Percentiles rank a stretch among this genome's conserved stretches.
These are phyloP conservation scores for Cercospora zeina DNA, from an alignment of 2,329 filamentous ascomycete species.

Conservation along the genomic window DNA sequence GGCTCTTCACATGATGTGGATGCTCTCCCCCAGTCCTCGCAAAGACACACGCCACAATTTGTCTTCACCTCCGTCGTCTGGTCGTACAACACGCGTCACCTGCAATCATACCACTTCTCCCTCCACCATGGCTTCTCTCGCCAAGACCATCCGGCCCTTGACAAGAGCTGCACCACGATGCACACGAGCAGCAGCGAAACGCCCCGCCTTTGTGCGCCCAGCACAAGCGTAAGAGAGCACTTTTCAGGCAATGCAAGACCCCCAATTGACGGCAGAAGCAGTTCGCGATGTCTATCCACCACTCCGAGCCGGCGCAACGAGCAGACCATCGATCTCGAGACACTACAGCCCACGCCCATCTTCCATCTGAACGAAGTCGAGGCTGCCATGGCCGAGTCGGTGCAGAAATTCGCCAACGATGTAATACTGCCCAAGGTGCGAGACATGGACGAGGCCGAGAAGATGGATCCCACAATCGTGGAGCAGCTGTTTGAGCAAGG, in stretches of 20 bases:
- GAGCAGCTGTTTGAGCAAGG: constrained; percentile 97
- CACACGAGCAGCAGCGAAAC: constrained; percentile 25
- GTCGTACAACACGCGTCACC: background rate
- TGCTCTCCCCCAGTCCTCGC: background rate
- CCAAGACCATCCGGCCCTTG: constrained; percentile 39
- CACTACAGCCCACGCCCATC: constrained; percentile 87
- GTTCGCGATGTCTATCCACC: constrained; percentile 47
- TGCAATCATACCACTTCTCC: background rate
- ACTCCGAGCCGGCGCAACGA: constrained; percentile 43
- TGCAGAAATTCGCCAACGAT: constrained; percentile 87
- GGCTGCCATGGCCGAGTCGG: constrained; percentile 81
- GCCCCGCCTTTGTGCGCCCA: constrained; percentile 25
- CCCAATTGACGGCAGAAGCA: constrained; percentile 14
- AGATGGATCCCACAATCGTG: constrained; percentile 84
- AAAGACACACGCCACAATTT: constrained; percentile 5
- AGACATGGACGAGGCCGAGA: constrained; percentile 96
- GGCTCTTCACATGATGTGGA: constrained; percentile 5
- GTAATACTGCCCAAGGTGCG: constrained; percentile 86
- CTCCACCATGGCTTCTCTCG: constrained; percentile 37
- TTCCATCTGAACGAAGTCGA: constrained; percentile 90
- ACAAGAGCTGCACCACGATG: constrained; percentile 34
- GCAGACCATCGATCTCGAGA: constrained; percentile 60
- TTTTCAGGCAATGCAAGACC: background rate
- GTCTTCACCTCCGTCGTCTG: background rate
- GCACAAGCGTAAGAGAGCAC: constrained; percentile 22